Conservation (phyloP, 2,329 filamentous ascomycete species). For the Fusarium piperis region DNA sequence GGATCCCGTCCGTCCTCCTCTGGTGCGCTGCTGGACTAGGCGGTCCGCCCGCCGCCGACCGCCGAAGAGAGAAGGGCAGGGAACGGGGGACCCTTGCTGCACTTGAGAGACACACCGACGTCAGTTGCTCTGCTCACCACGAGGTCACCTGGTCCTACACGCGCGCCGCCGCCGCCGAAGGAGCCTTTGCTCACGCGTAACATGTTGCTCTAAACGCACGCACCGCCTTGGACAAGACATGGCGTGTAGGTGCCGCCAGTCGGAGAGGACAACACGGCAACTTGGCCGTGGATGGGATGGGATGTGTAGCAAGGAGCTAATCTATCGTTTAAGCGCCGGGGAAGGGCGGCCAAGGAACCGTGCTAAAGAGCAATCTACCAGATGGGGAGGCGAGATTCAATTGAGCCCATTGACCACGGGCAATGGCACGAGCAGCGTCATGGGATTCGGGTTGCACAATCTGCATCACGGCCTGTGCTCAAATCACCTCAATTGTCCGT, state of each 20-base stretch:
- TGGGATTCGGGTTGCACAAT: conserved; percentile 5
- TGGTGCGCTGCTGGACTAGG: not conserved
- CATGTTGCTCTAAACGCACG: not conserved
- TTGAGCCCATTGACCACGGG: conserved; percentile 19
- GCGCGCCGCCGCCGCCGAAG: not conserved
- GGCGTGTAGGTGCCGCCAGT: conserved; percentile 1
- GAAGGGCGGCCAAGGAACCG: not conserved
- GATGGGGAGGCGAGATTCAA: conserved; percentile 27
- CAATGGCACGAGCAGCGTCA: conserved; percentile 13
- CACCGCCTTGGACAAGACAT: not conserved
- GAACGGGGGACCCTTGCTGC: conserved; percentile 5
- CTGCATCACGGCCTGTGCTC: not conserved
- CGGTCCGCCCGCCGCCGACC: conserved; percentile 10
- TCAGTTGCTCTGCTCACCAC: conserved; percentile 19
- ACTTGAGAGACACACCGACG: conserved; percentile 15
- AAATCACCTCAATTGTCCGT: not conserved
- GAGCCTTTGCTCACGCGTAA: not conserved
- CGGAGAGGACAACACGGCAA: not conserved
- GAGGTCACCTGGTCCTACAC: conserved; percentile 1
- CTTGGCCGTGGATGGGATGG: not conserved
- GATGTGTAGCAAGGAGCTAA: not conserved
- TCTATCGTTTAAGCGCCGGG: not conserved
- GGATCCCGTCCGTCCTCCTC: not conserved
- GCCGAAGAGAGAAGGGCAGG: not conserved
- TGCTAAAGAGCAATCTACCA: not conserved